Percentiles rank a stretch among this genome's conserved stretches.
Evolutionary conservation across 164 flowering plant genomes (phyloP).

Genomic region (Vitis rupestris): DNA sequence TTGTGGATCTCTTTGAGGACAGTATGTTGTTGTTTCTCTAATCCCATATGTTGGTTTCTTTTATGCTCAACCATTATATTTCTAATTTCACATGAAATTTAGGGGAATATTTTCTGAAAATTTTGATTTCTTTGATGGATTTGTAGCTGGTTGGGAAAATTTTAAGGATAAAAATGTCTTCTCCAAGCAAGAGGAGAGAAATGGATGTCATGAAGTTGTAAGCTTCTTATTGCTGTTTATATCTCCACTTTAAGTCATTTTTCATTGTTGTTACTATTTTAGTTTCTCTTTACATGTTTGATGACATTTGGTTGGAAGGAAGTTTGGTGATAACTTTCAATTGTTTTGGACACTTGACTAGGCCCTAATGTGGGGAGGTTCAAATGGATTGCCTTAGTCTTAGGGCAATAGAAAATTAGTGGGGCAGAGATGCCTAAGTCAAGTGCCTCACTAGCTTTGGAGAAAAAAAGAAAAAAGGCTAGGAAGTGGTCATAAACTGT

Average conservation of each 20-base stretch:
- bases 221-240: conserved; percentile 19
- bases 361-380: neutral
- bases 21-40: conserved; percentile 1
- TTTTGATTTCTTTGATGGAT: neutral
- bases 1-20: neutral
- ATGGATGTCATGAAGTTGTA: conserved; percentile 71
- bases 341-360: neutral
- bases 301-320: too few species aligned
- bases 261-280: neutral
- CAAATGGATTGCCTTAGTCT: neutral
- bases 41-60: neutral
- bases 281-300: neutral
- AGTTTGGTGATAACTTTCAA: too few species aligned
- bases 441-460: neutral
- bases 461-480: neutral
- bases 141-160: conserved; percentile 14
- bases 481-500: neutral
- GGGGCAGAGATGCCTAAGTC: neutral
- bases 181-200: conserved; percentile 65
- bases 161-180: conserved; percentile 37
- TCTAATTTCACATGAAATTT: neutral
- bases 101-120: neutral
- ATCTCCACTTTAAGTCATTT: neutral
- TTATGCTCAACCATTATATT: neutral
- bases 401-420: neutral